Evolutionary conservation across 352 stramenopile species (phyloP), one percentile per base, ranked within the genome.

Genomic region (Globisporangium radiosum): DNA sequence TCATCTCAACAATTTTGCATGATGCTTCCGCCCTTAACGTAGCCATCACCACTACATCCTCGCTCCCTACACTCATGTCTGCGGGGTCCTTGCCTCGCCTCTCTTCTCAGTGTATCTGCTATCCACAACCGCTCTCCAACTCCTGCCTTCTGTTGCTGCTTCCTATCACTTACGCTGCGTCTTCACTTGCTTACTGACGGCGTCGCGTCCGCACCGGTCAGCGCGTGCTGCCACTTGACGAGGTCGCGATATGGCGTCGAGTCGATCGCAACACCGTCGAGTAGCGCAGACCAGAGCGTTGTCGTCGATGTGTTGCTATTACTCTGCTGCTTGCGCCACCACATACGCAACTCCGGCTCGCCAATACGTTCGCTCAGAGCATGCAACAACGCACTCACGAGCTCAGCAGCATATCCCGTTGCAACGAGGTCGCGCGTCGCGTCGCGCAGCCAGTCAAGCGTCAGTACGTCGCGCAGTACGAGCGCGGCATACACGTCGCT

Each of bases 401-500:
- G 54, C 39, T 90, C 77, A 17, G 70, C 69, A 43, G 78, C 80
- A 33, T 65, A 62, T 47, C 79, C 78, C 1, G 57, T 72, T 11
- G 66, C 63, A 9, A 83, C 59, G 33, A 66, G 42, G 36, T 58
- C 45, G n/a, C 42, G 59, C 38, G 54, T 66, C 14, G 33, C 55
- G 11, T 52, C 54, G 8, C 54, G 54, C 36, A 93, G 59, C 81
- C 81, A 93, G 0, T 54, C 49, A 2, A 89, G 48, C 14, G 71
- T 71, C 1, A 93, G 62, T 15, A 64, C 56, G 8, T 76, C 33
- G 42, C 76, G 73, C n/a, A 71, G 62, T 52, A 93, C 88, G 64
- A 93, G 54, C n/a, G 72, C 64, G 7, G 68, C 71, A 72, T 64
- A 87, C 4, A 93, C 54, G 15, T 89, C 77, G 17, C 80, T 78